Evolutionary conservation across 768 basidiomycete species (phyloP).

Genomic region (Leccinellum rugosiceps): DNA sequence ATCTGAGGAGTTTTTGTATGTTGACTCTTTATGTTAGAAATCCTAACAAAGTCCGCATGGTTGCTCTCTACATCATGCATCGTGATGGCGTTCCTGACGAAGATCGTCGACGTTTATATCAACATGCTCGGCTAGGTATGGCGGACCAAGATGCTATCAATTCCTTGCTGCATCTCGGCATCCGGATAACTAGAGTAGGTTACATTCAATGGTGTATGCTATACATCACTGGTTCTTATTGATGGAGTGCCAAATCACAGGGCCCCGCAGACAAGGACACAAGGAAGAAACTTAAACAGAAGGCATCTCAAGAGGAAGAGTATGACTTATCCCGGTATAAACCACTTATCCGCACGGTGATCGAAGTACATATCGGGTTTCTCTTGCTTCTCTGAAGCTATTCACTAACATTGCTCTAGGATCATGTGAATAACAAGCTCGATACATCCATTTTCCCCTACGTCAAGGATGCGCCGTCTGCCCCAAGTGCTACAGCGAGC

Average conservation of each 20-base stretch:
- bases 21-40: constrained; percentile 48
- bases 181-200: constrained; percentile 77
- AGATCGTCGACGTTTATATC: constrained; percentile 89
- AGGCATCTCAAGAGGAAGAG: constrained; percentile 75
- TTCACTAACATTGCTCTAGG: constrained; percentile 43
- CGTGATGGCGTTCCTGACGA: constrained; percentile 99
- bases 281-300: constrained; percentile 81
- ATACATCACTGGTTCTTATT: neutral
- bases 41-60: constrained; percentile 90
- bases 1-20: neutral
- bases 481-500: constrained; percentile 42
- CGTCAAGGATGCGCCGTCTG: constrained; percentile 72
- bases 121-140: constrained; percentile 85
- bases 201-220: neutral
- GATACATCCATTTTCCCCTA: constrained; percentile 85
- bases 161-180: constrained; percentile 77
- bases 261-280: constrained; percentile 71
- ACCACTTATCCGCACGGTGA: constrained; percentile 72
- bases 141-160: constrained; percentile 94
- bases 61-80: constrained; percentile 91
- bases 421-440: constrained; percentile 75
- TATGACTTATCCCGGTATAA: constrained; percentile 96
- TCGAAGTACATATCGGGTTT: constrained; percentile 60
- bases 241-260: constrained; percentile 35
- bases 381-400: neutral